phyloP scores from a whole-genome alignment of 306 rosid genomes.

The Psophocarpus tetragonolobus region DNA sequence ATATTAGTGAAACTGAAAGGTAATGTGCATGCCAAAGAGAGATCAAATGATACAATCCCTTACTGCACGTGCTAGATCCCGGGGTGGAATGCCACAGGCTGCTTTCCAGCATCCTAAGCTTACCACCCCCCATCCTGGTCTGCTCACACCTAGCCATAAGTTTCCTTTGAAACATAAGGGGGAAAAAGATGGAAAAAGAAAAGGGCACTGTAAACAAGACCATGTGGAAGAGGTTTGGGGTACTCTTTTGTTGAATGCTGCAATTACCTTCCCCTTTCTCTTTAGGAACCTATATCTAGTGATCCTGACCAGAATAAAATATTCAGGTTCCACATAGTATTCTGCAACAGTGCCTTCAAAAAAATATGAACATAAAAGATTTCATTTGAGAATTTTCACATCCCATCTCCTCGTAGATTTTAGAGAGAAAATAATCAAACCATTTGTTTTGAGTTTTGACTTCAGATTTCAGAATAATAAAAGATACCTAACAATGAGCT shows the following conservation, averaged over 20 bases:
- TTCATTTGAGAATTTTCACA: background rate
- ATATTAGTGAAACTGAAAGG: background rate
- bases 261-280: background rate
- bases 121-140: background rate
- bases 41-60: background rate
- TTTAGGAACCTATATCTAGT: background rate
- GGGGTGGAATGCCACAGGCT: background rate
- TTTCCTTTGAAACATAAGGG: background rate
- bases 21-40: background rate
- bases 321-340: background rate
- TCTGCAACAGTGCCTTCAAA: background rate
- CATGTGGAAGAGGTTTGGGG: background rate
- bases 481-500: background rate
- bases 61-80: background rate
- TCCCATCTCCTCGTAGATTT: background rate
- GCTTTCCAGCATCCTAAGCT: background rate
- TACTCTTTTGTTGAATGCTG: background rate
- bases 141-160: background rate
- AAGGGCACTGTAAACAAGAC: background rate
- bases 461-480: background rate
- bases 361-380: background rate
- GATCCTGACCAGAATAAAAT: background rate
- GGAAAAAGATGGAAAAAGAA: background rate
- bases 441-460: too few relatives aligned
- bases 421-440: background rate